Base-by-base conservation (phyloP, 2,329 filamentous ascomycete genomes). In the Elsinoe ampelina region DNA sequence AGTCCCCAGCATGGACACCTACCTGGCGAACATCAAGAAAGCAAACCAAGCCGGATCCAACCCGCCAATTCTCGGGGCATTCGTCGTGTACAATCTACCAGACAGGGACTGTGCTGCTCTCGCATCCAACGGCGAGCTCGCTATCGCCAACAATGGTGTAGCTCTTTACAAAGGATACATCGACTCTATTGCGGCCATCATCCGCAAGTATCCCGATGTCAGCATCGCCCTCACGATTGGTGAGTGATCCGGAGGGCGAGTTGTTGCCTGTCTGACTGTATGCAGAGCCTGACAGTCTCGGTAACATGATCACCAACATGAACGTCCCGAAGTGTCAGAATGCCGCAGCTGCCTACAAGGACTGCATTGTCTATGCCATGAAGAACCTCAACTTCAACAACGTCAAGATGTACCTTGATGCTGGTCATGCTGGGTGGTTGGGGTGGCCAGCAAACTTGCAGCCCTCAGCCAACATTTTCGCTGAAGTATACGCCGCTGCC, bases 21-120 rank as follows among this genome's bases (percentile, higher is more conserved):
- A 74, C 61, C 68, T 79, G 15, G 67, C 66, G 4, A 73, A 78
- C 48, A 78, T 79, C 63, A 66, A 74, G 59, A 63, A 69, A 36
- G 64, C 73, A 61, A 79, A 80, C 57, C 74, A 72, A 22, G 47
- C 54, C 26, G 76, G 77, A n/a, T 74, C 75, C 6, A 75, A 66
- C 54, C 72, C 73, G 34, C 71, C 72, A 2, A 64, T 76, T 57
- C 73, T 75, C 15, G 75, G 74, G 15, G 73, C 73, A 1, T 78
- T 84, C 55, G 81, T 85, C 56, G 78, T 84, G 55, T 84, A 84
- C 67, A 78, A 84, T 65, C 70, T 84, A 11, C 82, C 82, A 43
- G 80, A 83, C 62, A 78, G 81, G 66, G 82, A 84, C 65, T 84
- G 82, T 64, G 77, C 81, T 12, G 82, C 82, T 51, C 72, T 80